phyloP scores from a whole-genome alignment of 208 protist genomes.

The Acanthamoeba lenticulata region DNA sequence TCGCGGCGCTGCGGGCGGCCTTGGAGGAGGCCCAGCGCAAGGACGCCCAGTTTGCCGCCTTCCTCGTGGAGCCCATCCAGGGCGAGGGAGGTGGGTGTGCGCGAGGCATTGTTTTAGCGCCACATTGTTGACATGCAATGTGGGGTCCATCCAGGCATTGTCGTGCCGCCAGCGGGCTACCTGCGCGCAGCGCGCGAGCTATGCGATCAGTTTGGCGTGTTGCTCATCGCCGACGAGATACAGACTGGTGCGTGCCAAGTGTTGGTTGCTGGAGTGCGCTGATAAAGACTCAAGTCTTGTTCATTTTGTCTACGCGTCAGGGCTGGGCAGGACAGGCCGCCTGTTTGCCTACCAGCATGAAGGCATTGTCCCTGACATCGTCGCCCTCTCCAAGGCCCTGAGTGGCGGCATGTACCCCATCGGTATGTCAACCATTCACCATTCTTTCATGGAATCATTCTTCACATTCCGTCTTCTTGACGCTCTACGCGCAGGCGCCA shows the following conservation, averaged over 20 bases:
- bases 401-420: constrained; percentile 91
- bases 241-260: constrained; percentile 73
- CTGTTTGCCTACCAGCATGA: constrained; percentile 83
- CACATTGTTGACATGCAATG: background rate
- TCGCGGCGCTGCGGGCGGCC: background rate
- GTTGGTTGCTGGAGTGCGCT: background rate
- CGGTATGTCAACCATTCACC: too few species aligned
- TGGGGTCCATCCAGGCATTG: constrained; percentile 70
- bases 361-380: constrained; percentile 87
- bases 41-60: constrained; percentile 78
- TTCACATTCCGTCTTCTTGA: too few species aligned
- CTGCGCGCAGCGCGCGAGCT: constrained; percentile 75
- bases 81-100: constrained; percentile 90
- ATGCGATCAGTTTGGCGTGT: constrained; percentile 89
- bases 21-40: background rate
- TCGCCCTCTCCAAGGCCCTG: constrained; percentile 92
- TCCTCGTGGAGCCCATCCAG: constrained; percentile 95
- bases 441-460: too few species aligned
- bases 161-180: constrained; percentile 89
- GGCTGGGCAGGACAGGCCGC: constrained; percentile 83
- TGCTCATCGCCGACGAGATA: constrained; percentile 89
- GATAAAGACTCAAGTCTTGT: background rate
- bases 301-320: background rate
- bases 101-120: background rate
- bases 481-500: constrained; percentile 4